A percentile compares a stretch with the other conserved stretches of the same genome.
Evolutionary conservation across 1,284 basidiomycete species (phyloP).

Genomic region (Austroboletus olivaceoglutinosus): DNA sequence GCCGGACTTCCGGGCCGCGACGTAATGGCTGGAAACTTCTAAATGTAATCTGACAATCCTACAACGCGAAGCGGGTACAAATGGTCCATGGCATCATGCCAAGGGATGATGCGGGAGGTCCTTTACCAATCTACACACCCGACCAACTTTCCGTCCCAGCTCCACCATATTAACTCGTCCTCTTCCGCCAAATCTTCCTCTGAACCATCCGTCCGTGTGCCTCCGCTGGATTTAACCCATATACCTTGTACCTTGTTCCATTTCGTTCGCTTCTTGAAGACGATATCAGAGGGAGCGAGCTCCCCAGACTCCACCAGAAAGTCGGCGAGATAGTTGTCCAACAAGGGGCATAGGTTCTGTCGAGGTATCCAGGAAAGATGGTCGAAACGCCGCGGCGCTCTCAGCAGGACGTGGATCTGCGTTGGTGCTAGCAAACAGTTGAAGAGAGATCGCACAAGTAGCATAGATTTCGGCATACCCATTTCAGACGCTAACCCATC

Average conservation of each 20-base stretch:
- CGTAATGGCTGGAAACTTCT: too few relatives aligned
- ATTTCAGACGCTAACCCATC: conserved; percentile 60
- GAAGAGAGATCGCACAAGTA: conserved; percentile 1
- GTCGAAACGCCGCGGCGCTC: conserved; percentile 65
- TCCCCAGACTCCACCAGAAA: conserved; percentile 37
- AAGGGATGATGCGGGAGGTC: too few relatives aligned
- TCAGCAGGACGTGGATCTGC: conserved; percentile 66
- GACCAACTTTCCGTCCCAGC: conserved; percentile 69
- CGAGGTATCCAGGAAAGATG: conserved; percentile 73
- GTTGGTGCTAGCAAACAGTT: conserved; percentile 51
- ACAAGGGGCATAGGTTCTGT: conserved; percentile 50
- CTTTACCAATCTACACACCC: conserved; percentile 66
- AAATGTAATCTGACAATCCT: too few relatives aligned
- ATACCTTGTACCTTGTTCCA: conserved; percentile 54
- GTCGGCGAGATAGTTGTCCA: conserved; percentile 41
- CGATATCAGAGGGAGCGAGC: background rate
- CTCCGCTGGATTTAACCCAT: conserved; percentile 45
- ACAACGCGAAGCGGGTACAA: too few relatives aligned
- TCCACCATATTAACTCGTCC: conserved; percentile 80
- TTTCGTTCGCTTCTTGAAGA: conserved; percentile 28
- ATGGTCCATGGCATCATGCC: too few relatives aligned
- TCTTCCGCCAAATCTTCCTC: conserved; percentile 40
- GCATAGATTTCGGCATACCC: conserved; percentile 38
- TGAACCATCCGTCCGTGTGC: background rate
- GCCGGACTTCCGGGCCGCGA: too few relatives aligned